These are phyloP conservation scores for Globisporangium middletonii DNA, from an alignment of 352 stramenopile species.

Conservation along the genomic window DNA sequence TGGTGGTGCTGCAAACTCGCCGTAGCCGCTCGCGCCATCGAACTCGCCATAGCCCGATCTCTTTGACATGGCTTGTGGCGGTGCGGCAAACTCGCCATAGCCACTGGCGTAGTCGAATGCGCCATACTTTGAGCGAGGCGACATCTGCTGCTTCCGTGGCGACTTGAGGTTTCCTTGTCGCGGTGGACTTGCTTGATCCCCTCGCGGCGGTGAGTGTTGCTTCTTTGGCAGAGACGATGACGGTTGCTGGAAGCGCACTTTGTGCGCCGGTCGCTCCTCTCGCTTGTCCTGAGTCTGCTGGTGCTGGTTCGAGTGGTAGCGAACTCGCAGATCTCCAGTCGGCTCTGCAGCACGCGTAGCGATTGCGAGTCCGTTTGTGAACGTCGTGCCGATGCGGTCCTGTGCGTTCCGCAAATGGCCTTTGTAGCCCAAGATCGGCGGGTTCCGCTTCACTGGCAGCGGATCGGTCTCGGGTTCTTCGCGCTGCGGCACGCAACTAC, in stretches of 20 bases:
- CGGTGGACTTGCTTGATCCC: no score
- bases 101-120: slow-evolving; percentile 28
- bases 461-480: slow-evolving; percentile 17
- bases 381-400: slow-evolving; percentile 64
- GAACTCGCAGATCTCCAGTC: not conserved
- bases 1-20: slow-evolving; percentile 14
- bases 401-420: slow-evolving; percentile 50
- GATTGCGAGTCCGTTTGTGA: slow-evolving; percentile 46
- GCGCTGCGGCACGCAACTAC: slow-evolving; percentile 23
- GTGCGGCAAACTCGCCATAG: slow-evolving; percentile 26
- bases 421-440: slow-evolving; percentile 56
- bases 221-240: not conserved
- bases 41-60: slow-evolving; percentile 30
- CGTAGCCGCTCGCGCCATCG: slow-evolving; percentile 30
- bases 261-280: not conserved
- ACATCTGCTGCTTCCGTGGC: not conserved
- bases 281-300: not conserved
- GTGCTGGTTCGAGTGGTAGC: no score
- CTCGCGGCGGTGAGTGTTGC: not conserved
- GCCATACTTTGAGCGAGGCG: slow-evolving; percentile 22
- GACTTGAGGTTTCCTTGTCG: not conserved
- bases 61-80: slow-evolving; percentile 1
- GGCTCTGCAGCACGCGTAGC: slow-evolving; percentile 16
- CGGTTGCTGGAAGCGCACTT: slow-evolving; percentile 9
- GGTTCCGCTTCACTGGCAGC: slow-evolving; percentile 15